Evolutionary conservation across 495 filamentous ascomycete genomes (phyloP).

Genomic region (Neurospora cerealis): DNA sequence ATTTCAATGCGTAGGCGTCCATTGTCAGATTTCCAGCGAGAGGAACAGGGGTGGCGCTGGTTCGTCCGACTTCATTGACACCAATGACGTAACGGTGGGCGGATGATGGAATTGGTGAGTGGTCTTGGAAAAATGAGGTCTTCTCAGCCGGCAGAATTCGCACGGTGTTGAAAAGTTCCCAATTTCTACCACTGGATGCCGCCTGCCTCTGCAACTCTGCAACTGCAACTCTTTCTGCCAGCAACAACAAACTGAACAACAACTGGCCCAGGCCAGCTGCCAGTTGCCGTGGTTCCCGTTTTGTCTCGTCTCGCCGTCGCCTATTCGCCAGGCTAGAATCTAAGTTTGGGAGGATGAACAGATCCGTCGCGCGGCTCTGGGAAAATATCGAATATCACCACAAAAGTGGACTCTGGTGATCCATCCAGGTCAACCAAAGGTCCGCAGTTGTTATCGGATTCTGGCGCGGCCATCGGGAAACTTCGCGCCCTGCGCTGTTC

Average conservation of each 20-base stretch:
- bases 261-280: neutral
- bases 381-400: neutral
- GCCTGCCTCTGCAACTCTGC: neutral
- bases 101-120: conserved; percentile 15
- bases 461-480: neutral
- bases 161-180: conserved; percentile 19
- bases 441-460: neutral
- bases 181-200: neutral
- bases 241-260: neutral
- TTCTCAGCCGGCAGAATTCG: neutral
- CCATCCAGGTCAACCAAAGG: neutral
- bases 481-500: neutral
- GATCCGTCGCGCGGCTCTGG: neutral
- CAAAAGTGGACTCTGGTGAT: neutral
- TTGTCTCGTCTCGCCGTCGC: neutral
- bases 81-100: conserved; percentile 25
- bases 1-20: neutral
- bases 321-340: neutral
- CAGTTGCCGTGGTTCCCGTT: neutral
- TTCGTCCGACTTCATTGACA: conserved; percentile 12
- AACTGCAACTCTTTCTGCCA: neutral
- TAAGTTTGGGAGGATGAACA: neutral
- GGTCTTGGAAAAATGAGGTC: conserved; percentile 10
- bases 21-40: neutral
- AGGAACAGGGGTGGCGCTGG: conserved; percentile 8